Evolutionary conservation across 768 basidiomycete genomes (phyloP).

Genomic region (Lentinula guzmanii): DNA sequence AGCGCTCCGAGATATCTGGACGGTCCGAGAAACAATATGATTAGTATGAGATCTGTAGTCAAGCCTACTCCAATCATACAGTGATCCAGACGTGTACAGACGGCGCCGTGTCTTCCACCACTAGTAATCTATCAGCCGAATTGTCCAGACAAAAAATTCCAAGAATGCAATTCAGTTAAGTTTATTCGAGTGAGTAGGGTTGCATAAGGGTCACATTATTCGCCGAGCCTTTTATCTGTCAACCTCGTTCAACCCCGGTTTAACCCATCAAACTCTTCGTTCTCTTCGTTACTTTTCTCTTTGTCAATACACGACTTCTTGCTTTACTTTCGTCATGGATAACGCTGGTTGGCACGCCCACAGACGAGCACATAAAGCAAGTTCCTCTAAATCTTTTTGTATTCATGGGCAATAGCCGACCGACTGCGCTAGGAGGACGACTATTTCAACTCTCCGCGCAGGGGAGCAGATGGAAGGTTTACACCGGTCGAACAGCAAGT

Average conservation of each 20-base stretch:
- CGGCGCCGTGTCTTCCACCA: too few species aligned
- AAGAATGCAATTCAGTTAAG: background rate
- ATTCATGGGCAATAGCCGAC: background rate
- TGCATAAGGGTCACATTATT: background rate
- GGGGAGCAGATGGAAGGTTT: conserved; percentile 45
- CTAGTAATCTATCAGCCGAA: background rate
- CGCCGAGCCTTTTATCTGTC: background rate
- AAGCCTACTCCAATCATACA: background rate
- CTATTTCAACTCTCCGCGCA: conserved; percentile 20
- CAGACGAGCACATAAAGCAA: conserved; percentile 52
- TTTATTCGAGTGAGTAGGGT: background rate
- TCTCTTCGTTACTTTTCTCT: background rate
- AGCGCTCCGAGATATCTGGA: background rate
- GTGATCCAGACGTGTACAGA: too few species aligned
- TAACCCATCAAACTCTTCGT: background rate
- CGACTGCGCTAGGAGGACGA: conserved; percentile 19
- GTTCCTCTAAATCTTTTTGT: conserved; percentile 17
- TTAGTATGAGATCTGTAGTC: background rate
- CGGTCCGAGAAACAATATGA: background rate
- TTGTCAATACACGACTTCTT: conserved; percentile 41
- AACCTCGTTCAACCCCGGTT: background rate
- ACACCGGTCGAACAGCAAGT: conserved; percentile 48
- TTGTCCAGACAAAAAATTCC: too few species aligned
- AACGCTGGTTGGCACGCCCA: conserved; percentile 72
- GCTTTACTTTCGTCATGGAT: conserved; percentile 48